Percentiles rank a stretch among this genome's conserved stretches.
These are phyloP conservation scores for Saccharomyces hybrid DNA, from an alignment of 1,139 yeast genomes.

Conservation along the genomic window DNA sequence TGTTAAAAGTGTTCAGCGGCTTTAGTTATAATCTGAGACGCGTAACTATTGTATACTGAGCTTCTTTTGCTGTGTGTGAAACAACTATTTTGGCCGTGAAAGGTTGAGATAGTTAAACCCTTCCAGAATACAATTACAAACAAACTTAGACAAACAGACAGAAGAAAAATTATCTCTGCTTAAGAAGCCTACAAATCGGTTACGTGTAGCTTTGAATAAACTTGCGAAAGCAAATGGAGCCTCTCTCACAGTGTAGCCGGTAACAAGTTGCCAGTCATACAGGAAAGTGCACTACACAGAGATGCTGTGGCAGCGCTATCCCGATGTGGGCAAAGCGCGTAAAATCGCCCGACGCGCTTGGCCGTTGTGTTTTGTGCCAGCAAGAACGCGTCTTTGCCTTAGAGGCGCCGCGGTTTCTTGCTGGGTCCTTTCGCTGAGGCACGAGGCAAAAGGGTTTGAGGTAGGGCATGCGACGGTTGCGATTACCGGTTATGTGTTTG, in stretches of 20 bases:
- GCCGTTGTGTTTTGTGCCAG: background rate
- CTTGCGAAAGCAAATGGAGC: background rate
- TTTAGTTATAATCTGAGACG: background rate
- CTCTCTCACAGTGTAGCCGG: background rate
- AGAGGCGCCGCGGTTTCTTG: background rate
- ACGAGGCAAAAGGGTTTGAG: background rate
- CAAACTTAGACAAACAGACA: background rate
- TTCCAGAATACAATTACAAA: background rate
- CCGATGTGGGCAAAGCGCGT: conserved; percentile 1
- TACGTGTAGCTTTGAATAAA: background rate
- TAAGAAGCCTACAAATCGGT: background rate
- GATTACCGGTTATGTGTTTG: too few relatives aligned
- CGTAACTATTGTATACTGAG: background rate
- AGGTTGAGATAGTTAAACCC: background rate
- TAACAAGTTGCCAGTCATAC: background rate
- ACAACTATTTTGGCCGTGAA: background rate
- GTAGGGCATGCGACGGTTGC: too few relatives aligned
- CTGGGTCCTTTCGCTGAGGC: background rate
- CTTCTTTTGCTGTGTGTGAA: background rate
- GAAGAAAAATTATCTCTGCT: background rate
- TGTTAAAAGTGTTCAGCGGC: background rate
- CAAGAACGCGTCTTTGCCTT: background rate
- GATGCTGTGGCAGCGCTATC: background rate
- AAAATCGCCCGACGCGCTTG: background rate
- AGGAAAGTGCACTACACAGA: background rate